Conservation (phyloP, 257 asterid species). For the Solanum phureja region DNA sequence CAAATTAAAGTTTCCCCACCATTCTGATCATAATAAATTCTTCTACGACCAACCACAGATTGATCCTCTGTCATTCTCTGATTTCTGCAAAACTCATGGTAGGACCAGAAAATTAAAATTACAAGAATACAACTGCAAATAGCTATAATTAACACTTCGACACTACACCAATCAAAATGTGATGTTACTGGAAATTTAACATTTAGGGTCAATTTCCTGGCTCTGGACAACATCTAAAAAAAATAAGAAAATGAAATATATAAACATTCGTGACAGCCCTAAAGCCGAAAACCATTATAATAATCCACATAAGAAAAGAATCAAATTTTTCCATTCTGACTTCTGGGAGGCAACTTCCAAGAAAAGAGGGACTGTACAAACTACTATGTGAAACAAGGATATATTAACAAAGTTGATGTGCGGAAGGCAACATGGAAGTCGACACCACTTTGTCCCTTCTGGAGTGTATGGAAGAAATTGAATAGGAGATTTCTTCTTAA, state of each 20-base stretch:
- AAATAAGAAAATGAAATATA: neutral
- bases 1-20: slow-evolving; percentile 98
- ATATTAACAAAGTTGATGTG: neutral
- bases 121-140: neutral
- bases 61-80: slow-evolving; percentile 99
- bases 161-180: neutral
- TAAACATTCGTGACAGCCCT: neutral
- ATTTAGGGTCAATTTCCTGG: neutral
- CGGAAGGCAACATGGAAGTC: neutral
- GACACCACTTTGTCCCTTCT: neutral
- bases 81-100: slow-evolving; percentile 41
- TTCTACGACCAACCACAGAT: slow-evolving; percentile 93
- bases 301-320: neutral
- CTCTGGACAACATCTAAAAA: neutral
- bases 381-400: neutral
- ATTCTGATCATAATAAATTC: slow-evolving; percentile 88
- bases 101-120: neutral
- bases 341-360: neutral
- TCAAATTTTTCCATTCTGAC: neutral
- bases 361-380: neutral
- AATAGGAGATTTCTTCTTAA: neutral
- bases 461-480: neutral
- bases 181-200: neutral
- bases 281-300: neutral
- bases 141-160: neutral